Percentiles rank a stretch among this genome's conserved stretches.
phyloP scores from a whole-genome alignment of 2,329 filamentous ascomycete genomes.

The Aspergillus tamarii region DNA sequence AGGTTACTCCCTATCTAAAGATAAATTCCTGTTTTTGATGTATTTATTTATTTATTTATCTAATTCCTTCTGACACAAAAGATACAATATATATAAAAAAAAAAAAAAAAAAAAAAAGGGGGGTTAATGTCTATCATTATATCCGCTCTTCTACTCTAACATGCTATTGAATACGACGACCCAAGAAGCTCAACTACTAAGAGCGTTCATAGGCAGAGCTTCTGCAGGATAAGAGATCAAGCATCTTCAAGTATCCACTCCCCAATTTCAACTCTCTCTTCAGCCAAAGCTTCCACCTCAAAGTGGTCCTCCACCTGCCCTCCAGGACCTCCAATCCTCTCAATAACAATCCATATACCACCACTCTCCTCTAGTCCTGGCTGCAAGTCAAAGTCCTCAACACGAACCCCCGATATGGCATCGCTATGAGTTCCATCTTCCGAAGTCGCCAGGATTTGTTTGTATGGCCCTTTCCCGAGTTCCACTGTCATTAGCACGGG shows the following conservation, averaged over 20 bases:
- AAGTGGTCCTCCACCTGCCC: constrained; percentile 53
- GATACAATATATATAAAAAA: too few species aligned
- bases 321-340: constrained; percentile 68
- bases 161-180: background rate
- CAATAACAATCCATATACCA: constrained; percentile 78
- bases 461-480: constrained; percentile 70
- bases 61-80: background rate
- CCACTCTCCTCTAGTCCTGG: constrained; percentile 60
- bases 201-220: background rate
- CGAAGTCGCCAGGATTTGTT: constrained; percentile 66
- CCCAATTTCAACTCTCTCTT: constrained; percentile 48
- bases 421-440: constrained; percentile 78
- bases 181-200: background rate
- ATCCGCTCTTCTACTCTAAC: background rate
- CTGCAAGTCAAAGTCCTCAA: constrained; percentile 73
- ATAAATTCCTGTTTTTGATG: background rate
- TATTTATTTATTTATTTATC: background rate
- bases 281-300: constrained; percentile 47
- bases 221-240: constrained; percentile 9
- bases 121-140: background rate
- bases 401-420: constrained; percentile 66
- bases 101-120: too few species aligned
- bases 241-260: constrained; percentile 44
- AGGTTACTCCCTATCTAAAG: background rate
- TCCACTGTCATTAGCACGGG: constrained; percentile 74